These are phyloP conservation scores for Aspergillus pseudonomiae DNA, from an alignment of 2,329 filamentous ascomycete species.

Conservation along the genomic window DNA sequence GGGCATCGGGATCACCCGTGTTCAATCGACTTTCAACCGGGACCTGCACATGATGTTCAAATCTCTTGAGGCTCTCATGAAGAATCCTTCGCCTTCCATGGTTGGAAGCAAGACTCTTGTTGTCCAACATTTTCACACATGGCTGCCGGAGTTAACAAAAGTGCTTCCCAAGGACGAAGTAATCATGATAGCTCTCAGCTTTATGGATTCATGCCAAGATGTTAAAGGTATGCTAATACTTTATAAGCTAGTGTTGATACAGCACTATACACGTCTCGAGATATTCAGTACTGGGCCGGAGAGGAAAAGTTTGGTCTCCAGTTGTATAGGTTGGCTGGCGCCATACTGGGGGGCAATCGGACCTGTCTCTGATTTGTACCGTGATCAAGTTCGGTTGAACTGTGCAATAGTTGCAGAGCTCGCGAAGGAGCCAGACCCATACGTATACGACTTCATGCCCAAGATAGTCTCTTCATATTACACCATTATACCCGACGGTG, in stretches of 20 bases:
- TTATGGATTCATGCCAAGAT: conserved; percentile 84
- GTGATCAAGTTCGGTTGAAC: conserved; percentile 88
- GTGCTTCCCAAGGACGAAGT: conserved; percentile 82
- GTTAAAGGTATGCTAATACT: conserved; percentile 90
- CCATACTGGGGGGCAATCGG: conserved; percentile 86
- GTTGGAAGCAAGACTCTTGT: conserved; percentile 94
- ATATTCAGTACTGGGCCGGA: conserved; percentile 81
- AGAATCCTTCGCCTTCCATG: conserved; percentile 78
- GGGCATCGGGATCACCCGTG: conserved; percentile 78
- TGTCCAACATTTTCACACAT: conserved; percentile 94
- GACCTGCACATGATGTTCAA: conserved; percentile 88
- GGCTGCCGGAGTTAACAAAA: conserved; percentile 86
- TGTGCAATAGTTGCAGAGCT: conserved; percentile 91
- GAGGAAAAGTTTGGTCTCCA: conserved; percentile 71
- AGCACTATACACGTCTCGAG: conserved; percentile 82
- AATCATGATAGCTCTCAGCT: conserved; percentile 85
- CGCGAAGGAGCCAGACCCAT: conserved; percentile 73
- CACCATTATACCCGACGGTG: conserved; percentile 69
- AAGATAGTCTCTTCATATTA: conserved; percentile 90
- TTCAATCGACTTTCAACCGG: conserved; percentile 73
- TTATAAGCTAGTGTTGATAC: conserved; percentile 89
- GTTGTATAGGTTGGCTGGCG: conserved; percentile 86
- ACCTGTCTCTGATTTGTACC: conserved; percentile 80
- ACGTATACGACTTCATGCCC: conserved; percentile 85
- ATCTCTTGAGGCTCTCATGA: conserved; percentile 86